Evolutionary conservation across 1,284 basidiomycete genomes (phyloP), one percentile per base, ranked within the genome.

Genomic region (Cutaneotrichosporon sp.): DNA sequence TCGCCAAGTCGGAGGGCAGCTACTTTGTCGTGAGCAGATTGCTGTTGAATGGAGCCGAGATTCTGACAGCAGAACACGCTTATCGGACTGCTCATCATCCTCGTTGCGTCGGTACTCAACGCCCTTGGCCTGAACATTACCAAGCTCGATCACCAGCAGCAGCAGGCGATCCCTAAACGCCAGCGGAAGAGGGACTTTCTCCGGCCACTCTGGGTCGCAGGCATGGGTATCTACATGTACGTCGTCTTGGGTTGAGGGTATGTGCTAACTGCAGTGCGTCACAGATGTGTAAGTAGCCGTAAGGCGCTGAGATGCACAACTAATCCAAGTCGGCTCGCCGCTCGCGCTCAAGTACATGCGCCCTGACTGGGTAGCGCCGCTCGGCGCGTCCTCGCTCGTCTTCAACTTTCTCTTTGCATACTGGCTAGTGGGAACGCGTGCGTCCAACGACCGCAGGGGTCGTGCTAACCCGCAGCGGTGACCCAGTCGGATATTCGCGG

Each of bases 361-460:
- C 3, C 70, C 74, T 17, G 75, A 77, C 55, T 76, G 74, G 72
- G 74, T 76, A 15, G 75, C 75, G 10, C 75, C 75, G 1, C 63
- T 77, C 1, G 72, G 74, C 3, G 69, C 69, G 1, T 67, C 66
- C 14, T 63, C 67, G 1, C 64, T 77, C 21, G 66, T 77, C 18
- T 76, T 77, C 70, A 77, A 77, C 60, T 75, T 77, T 43, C 43
- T 76, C 13, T 75, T 77, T 47, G 75, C 75, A n/a, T 60, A 63
- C 41, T 73, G 68, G 67, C 67, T 77, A 12, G 70, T 76, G 20
- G 75, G 75, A 5, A 75, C 74, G 20, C 74, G 73, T 74, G 45
- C 59, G 72, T 67, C 8, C 26, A 30, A 5, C 10, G 7, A 30
- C 26, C 26, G 26, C 10, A n/a, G 5, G 34, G 48, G 52, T 65